Conservation (phyloP, 2,329 filamentous ascomycete species). For the Allantophomopsis cytisporea region DNA sequence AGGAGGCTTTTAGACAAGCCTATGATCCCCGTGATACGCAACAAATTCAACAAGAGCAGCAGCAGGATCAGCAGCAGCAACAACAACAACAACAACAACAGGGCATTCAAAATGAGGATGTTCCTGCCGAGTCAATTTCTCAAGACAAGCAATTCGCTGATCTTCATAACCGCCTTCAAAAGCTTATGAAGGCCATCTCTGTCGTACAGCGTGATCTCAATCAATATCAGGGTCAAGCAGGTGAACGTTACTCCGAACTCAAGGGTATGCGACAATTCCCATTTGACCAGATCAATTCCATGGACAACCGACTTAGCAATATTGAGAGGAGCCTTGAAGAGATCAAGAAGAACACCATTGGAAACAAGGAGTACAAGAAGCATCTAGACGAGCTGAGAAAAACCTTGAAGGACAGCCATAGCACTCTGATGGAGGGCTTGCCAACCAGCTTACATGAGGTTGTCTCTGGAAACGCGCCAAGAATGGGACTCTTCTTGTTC, state of each 20-base stretch:
- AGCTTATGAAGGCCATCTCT: slow-evolving; percentile 53
- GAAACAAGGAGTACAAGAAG: not conserved
- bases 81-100: slow-evolving; percentile 21
- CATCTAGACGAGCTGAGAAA: slow-evolving; percentile 1
- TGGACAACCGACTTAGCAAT: slow-evolving; percentile 1
- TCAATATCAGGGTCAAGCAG: slow-evolving; percentile 32
- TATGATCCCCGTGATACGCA: slow-evolving; percentile 6
- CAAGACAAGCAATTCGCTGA: slow-evolving; percentile 61
- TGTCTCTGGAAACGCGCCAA: slow-evolving; percentile 1
- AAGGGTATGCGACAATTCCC: not conserved
- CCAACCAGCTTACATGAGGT: not conserved
- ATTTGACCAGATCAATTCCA: not conserved
- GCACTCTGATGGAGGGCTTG: slow-evolving; percentile 1
- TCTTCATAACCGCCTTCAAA: slow-evolving; percentile 71
- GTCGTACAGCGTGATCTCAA: slow-evolving; percentile 45
- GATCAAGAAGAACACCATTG: not conserved
- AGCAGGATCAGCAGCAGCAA: no score
- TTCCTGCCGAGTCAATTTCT: slow-evolving; percentile 24
- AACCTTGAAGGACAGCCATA: slow-evolving; percentile 1
- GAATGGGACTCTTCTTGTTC: slow-evolving; percentile 4
- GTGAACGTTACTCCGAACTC: slow-evolving; percentile 32
- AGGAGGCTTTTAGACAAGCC: slow-evolving; percentile 2
- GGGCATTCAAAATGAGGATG: slow-evolving; percentile 14
- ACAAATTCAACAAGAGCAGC: slow-evolving; percentile 13
- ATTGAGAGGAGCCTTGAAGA: not conserved